Base-by-base conservation (phyloP, 108 stramenopile genomes). In the Cyclostephanos invisitatus region DNA sequence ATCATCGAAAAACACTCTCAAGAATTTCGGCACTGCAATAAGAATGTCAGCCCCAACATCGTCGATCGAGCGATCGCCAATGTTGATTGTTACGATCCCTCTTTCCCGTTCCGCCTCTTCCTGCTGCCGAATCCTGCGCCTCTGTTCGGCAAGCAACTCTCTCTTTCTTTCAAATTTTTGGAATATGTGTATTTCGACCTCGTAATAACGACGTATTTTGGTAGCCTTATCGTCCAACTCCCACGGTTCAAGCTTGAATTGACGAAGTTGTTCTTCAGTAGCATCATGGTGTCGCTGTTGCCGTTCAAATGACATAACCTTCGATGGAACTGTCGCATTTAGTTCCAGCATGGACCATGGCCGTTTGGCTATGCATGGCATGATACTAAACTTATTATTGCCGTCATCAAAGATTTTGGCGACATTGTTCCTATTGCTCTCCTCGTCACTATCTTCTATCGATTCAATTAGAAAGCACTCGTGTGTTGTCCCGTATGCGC, bases 181-280 rank as follows among this genome's bases (percentile, higher is more conserved):
- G 50, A 85, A 86, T 65, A 85, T 86, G 57, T 93, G 89, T 18
- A 73, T 53, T 80, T 93, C 92, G 1, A 87, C 85, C 20, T 89
- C 70, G 67, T 80, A 85, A 55, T 93, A 91, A 48, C 83, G 80
- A 35, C 49, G 42, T 35, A 90, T 78, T 55, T 83, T 77, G 38
- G 62, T 64, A 9, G 76, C 74, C 17, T 67, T 74, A 20, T 49
- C 54, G 0, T 72, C 61, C 29, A 78, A 37, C 38, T 77, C 81
- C 66, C 62, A 77, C 20, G 51, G 28, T 68, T 71, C 64, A n/a
- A 22, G 35, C 40, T 36, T 40, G 35, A 28, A 25, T 44, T 48
- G 53, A 20, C 62, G 49, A 18, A 62, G 50, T 28, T 50, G 10
- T 17, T 51, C 66, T 50, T 57, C 28, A n/a, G 32, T 27, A 6